A percentile compares a stretch with the other conserved stretches of the same genome.
Conservation (phyloP, 192 early-diverging fungal species). For the Coemansia javaensis region DNA sequence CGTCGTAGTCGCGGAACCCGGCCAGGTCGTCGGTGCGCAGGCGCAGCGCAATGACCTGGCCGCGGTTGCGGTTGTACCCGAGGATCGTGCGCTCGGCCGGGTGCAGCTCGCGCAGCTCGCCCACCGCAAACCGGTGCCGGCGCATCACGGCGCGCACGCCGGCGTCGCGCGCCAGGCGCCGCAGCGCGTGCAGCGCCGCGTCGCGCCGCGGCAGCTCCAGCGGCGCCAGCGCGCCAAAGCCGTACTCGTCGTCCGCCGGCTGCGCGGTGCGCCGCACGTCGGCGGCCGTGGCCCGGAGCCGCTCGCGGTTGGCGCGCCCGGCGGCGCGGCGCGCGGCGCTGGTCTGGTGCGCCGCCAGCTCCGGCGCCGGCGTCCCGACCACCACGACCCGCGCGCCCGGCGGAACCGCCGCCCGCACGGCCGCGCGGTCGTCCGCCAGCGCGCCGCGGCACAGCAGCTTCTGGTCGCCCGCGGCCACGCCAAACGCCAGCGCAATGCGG, state of each 20-base stretch:
- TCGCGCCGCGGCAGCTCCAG: slow-evolving; percentile 4
- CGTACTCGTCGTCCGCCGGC: slow-evolving; percentile 4
- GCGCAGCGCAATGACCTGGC: slow-evolving; percentile 35
- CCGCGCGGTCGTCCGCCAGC: neutral
- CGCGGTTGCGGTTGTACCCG: slow-evolving; percentile 46
- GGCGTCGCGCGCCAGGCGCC: slow-evolving; percentile 22
- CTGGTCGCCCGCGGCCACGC: slow-evolving; percentile 20
- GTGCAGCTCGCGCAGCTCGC: slow-evolving; percentile 36
- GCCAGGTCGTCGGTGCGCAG: slow-evolving; percentile 38
- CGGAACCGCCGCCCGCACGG: slow-evolving; percentile 4
- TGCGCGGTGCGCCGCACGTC: slow-evolving; percentile 4
- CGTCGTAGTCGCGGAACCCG: slow-evolving; percentile 31
- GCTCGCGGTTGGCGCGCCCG: slow-evolving; percentile 13
- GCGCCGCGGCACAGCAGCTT: slow-evolving; percentile 23
- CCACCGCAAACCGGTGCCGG: slow-evolving; percentile 25
- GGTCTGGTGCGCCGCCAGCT: slow-evolving; percentile 7
- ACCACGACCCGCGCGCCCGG: slow-evolving; percentile 15
- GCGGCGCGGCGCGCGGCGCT: slow-evolving; percentile 6
- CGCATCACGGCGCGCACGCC: slow-evolving; percentile 37
- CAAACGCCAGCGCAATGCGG: slow-evolving; percentile 15
- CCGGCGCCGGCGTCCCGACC: slow-evolving; percentile 22
- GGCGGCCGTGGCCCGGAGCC: slow-evolving; percentile 11
- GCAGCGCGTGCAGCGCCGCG: slow-evolving; percentile 18
- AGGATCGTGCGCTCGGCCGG: slow-evolving; percentile 37
- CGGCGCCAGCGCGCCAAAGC: slow-evolving; percentile 13